phyloP scores from a whole-genome alignment of 805 yeast genomes.

The Groenewaldozyma salmanticensis region DNA sequence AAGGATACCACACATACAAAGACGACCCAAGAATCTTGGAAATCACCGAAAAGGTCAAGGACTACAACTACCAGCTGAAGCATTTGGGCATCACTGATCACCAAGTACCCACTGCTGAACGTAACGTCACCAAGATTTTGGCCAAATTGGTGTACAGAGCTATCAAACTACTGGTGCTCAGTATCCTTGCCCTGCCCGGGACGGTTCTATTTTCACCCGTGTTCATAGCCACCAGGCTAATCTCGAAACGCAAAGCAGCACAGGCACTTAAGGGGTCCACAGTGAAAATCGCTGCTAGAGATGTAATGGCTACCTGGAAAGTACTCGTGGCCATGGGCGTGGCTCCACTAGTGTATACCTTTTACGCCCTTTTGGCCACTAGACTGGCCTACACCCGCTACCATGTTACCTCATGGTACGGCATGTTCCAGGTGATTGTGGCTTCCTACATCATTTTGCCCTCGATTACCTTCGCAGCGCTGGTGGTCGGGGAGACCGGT shows the following conservation, averaged over 20 bases:
- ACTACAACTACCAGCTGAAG: constrained; percentile 57
- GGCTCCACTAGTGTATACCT: constrained; percentile 76
- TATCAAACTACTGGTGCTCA: constrained; percentile 44
- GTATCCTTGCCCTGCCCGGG: constrained; percentile 78
- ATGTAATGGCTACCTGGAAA: constrained; percentile 97
- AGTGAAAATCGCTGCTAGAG: constrained; percentile 85
- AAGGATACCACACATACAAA: constrained; percentile 68
- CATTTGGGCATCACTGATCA: constrained; percentile 61
- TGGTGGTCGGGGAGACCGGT: constrained; percentile 87
- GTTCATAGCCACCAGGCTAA: constrained; percentile 63
- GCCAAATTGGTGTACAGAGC: constrained; percentile 40
- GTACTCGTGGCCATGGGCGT: constrained; percentile 78
- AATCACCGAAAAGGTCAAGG: constrained; percentile 52
- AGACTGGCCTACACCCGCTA: constrained; percentile 21
- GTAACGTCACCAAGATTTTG: constrained; percentile 43
- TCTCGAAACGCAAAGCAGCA: constrained; percentile 62
- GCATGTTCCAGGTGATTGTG: constrained; percentile 30
- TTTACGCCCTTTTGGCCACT: constrained; percentile 54
- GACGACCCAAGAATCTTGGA: constrained; percentile 58
- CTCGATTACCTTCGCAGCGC: constrained; percentile 76
- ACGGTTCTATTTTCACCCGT: constrained; percentile 79
- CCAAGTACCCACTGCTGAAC: constrained; percentile 52
- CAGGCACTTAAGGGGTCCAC: constrained; percentile 78
- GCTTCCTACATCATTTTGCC: constrained; percentile 56
- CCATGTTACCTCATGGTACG: constrained; percentile 20